These are phyloP conservation scores for Dactylellina cionopaga DNA, from an alignment of 2,329 filamentous ascomycete species.

Conservation along the genomic window DNA sequence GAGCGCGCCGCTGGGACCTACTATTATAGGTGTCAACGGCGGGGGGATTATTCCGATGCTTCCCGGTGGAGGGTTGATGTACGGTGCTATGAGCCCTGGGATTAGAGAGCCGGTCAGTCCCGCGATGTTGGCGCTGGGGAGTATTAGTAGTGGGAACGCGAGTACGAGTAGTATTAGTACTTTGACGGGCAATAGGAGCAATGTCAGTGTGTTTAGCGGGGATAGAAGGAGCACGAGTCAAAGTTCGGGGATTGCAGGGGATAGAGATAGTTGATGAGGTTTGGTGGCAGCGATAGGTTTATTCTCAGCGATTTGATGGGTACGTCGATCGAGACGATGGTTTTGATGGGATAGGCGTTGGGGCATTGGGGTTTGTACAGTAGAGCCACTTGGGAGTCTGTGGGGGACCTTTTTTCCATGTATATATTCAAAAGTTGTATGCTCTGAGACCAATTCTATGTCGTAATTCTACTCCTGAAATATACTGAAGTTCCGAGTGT, in stretches of 20 bases:
- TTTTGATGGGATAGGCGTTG: neutral
- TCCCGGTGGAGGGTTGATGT: constrained; percentile 23
- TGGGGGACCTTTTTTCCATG: neutral
- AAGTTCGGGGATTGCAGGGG: constrained; percentile 22
- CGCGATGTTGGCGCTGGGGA: constrained; percentile 44
- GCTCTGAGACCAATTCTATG: too few relatives aligned
- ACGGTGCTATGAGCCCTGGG: constrained; percentile 22
- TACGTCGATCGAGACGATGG: neutral
- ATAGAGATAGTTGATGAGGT: constrained; percentile 27
- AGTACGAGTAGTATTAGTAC: constrained; percentile 50
- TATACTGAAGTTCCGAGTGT: neutral
- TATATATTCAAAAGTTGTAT: constrained; percentile 22
- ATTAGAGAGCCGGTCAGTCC: constrained; percentile 49
- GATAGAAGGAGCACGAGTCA: constrained; percentile 49
- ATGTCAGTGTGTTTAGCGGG: constrained; percentile 46
- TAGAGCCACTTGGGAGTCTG: neutral
- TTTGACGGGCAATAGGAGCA: constrained; percentile 47
- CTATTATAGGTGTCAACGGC: constrained; percentile 27
- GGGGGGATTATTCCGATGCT: constrained; percentile 28
- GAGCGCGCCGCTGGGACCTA: constrained; percentile 41
- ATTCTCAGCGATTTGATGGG: neutral
- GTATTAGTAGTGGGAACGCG: constrained; percentile 40
- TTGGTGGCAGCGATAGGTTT: too few relatives aligned
- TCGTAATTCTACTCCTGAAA: neutral
- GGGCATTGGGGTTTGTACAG: neutral